Conservation (phyloP, 2,329 filamentous ascomycete genomes). For the Fusarium poae region DNA sequence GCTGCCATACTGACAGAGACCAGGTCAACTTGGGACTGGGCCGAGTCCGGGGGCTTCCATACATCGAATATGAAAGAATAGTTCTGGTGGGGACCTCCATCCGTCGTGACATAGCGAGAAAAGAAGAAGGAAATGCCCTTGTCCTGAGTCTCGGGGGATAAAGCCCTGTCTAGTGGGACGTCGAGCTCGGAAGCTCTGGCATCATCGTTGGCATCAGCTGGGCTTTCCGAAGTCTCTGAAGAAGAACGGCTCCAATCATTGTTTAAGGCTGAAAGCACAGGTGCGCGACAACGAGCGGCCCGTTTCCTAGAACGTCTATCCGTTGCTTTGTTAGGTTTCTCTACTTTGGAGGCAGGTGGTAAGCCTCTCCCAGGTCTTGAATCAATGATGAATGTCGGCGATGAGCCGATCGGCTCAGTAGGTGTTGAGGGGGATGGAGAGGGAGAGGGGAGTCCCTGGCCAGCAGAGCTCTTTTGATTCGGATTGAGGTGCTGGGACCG, state of each 20-base stretch:
- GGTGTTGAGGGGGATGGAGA: constrained; percentile 34
- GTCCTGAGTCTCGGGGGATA: constrained; percentile 54
- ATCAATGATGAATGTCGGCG: constrained; percentile 22
- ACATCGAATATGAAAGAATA: constrained; percentile 67
- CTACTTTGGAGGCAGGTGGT: constrained; percentile 12
- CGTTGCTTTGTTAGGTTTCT: constrained; percentile 17
- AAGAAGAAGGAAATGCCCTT: constrained; percentile 64
- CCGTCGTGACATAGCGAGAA: constrained; percentile 63
- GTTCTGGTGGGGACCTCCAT: constrained; percentile 62
- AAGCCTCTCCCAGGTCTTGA: constrained; percentile 3
- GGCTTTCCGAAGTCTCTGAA: constrained; percentile 42
- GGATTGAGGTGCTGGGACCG: constrained; percentile 43
- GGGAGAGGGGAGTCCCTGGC: constrained; percentile 30
- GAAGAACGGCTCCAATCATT: constrained; percentile 44
- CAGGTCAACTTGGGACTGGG: constrained; percentile 56
- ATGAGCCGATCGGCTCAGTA: constrained; percentile 12
- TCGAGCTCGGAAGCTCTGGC: constrained; percentile 40
- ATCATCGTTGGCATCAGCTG: constrained; percentile 29
- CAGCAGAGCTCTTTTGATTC: constrained; percentile 42
- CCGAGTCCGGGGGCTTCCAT: constrained; percentile 60
- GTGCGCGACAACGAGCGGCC: constrained; percentile 24
- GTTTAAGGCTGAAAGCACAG: constrained; percentile 46
- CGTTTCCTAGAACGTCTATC: constrained; percentile 31
- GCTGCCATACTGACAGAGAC: constrained; percentile 67
- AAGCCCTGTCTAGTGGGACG: constrained; percentile 17